Conservation (phyloP, 208 protist species). For the Crithidia thermophila region DNA sequence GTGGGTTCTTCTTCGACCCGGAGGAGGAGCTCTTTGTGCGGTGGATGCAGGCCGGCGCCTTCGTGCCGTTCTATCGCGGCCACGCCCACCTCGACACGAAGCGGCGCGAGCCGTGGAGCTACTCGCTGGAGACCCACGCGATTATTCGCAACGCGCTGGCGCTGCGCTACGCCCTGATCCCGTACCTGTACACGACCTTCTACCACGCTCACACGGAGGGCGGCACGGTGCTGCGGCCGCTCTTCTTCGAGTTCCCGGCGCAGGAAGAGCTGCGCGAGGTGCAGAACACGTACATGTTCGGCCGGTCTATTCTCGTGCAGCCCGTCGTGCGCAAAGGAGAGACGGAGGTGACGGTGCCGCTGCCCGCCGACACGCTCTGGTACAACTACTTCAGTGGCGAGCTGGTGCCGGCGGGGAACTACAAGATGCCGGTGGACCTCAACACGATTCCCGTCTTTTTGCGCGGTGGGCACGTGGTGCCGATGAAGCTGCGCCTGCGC, state of each 20-base stretch:
- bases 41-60: slow-evolving; percentile 97
- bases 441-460: slow-evolving; percentile 94
- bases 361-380: slow-evolving; percentile 79
- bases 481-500: slow-evolving; percentile 90
- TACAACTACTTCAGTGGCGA: slow-evolving; percentile 75
- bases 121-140: slow-evolving; percentile 66
- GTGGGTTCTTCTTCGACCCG: slow-evolving; percentile 98
- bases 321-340: slow-evolving; percentile 76
- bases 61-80: slow-evolving; percentile 98
- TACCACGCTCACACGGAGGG: slow-evolving; percentile 84
- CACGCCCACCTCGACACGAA: slow-evolving; percentile 97
- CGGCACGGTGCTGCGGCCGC: slow-evolving; percentile 91
- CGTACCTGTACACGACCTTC: slow-evolving; percentile 98
- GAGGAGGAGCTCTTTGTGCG: slow-evolving; percentile 96
- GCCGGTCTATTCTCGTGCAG: slow-evolving; percentile 85
- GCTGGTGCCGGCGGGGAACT: background rate
- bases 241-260: slow-evolving; percentile 95
- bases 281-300: slow-evolving; percentile 93
- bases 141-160: slow-evolving; percentile 77
- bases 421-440: slow-evolving; percentile 55
- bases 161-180: slow-evolving; percentile 94
- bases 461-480: slow-evolving; percentile 93
- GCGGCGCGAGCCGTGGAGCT: slow-evolving; percentile 98
- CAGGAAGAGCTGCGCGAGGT: slow-evolving; percentile 85
- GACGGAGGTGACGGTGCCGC: slow-evolving; percentile 55